Evolutionary conservation across 352 stramenopile species (phyloP).

Genomic region (Globisporangium okanoganense): DNA sequence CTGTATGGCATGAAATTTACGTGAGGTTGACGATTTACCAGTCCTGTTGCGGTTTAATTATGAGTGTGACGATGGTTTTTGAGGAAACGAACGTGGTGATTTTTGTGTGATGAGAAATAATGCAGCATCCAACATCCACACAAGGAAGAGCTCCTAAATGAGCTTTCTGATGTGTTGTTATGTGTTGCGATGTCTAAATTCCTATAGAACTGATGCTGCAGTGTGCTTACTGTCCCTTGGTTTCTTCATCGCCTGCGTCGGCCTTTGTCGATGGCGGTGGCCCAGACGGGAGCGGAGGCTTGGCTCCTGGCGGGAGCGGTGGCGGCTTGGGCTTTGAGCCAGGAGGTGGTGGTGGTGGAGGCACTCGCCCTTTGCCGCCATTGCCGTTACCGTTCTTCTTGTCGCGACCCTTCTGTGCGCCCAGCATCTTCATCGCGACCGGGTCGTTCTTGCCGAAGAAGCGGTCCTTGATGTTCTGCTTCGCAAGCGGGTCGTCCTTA

Average conservation of each 20-base stretch:
- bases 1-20: constrained; percentile 58
- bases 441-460: constrained; percentile 94
- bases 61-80: not conserved
- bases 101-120: not conserved
- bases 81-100: not conserved
- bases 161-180: not conserved
- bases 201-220: not conserved
- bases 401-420: constrained; percentile 19
- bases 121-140: too few relatives aligned
- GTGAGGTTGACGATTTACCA: constrained; percentile 20
- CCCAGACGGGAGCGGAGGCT: constrained; percentile 58
- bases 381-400: constrained; percentile 20
- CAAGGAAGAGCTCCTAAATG: not conserved
- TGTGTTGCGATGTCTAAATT: not conserved
- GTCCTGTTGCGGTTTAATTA: not conserved
- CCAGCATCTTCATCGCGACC: constrained; percentile 90
- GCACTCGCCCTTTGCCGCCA: constrained; percentile 20
- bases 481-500: constrained; percentile 91
- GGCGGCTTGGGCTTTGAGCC: constrained; percentile 51
- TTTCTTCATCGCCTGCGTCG: constrained; percentile 28
- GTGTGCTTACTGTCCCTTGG: constrained; percentile 16
- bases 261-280: constrained; percentile 30
- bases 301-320: constrained; percentile 44
- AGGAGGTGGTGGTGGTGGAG: constrained; percentile 26
- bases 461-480: constrained; percentile 95